Evolutionary conservation across 805 yeast species (phyloP).

Genomic region (Candida nemodendra): DNA sequence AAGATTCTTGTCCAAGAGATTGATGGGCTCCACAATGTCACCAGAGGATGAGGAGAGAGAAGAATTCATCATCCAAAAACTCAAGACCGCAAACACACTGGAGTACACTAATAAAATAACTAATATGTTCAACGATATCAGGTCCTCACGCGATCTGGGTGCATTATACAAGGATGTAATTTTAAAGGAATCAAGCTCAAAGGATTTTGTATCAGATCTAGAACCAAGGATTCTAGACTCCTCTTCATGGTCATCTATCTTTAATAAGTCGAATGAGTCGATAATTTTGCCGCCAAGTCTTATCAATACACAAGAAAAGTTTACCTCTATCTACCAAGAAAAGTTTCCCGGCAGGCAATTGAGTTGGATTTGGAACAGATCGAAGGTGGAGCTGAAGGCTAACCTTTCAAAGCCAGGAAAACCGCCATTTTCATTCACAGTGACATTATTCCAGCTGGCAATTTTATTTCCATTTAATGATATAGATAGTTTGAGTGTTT

Average conservation of each 20-base stretch:
- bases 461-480: conserved; percentile 83
- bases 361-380: conserved; percentile 95
- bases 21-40: conserved; percentile 71
- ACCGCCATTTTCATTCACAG: conserved; percentile 77
- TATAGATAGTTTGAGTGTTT: conserved; percentile 54
- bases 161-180: conserved; percentile 29
- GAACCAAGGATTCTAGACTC: conserved; percentile 35
- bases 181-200: conserved; percentile 14
- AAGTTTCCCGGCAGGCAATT: conserved; percentile 86
- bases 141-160: conserved; percentile 76
- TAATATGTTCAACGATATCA: conserved; percentile 93
- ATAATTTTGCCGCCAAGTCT: conserved; percentile 70
- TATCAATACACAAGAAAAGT: conserved; percentile 58
- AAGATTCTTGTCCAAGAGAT: conserved; percentile 81
- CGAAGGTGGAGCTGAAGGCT: conserved; percentile 88
- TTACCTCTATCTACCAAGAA: conserved; percentile 64
- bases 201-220: conserved; percentile 26
- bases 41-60: conserved; percentile 85
- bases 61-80: conserved; percentile 76
- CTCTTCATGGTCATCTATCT: conserved; percentile 32
- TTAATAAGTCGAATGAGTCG: conserved; percentile 35
- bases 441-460: conserved; percentile 84
- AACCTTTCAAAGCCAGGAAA: conserved; percentile 77
- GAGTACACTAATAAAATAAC: conserved; percentile 94
- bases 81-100: conserved; percentile 84